Evolutionary conservation across 805 yeast genomes (phyloP).

Genomic region (Nakazawaea holstii): DNA sequence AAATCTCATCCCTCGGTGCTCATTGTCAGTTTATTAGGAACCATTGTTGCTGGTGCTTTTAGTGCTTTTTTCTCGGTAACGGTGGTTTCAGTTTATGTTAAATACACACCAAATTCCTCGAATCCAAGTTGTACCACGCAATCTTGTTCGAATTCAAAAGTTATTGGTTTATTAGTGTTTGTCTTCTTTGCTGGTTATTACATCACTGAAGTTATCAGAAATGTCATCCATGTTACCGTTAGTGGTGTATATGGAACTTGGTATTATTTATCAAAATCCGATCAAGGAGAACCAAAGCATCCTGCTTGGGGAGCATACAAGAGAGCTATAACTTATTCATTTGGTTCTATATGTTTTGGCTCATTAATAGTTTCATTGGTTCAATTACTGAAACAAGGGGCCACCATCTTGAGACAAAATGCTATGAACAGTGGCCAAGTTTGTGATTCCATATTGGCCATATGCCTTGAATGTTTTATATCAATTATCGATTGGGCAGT

Average conservation of each 20-base stretch:
- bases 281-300: slow-evolving; percentile 41
- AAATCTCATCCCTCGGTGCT: slow-evolving; percentile 65
- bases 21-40: slow-evolving; percentile 54
- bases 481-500: slow-evolving; percentile 74
- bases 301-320: slow-evolving; percentile 77
- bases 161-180: slow-evolving; percentile 67
- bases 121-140: slow-evolving; percentile 46
- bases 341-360: slow-evolving; percentile 89
- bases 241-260: slow-evolving; percentile 87
- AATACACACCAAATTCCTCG: slow-evolving; percentile 53
- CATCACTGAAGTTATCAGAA: slow-evolving; percentile 77
- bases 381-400: slow-evolving; percentile 55
- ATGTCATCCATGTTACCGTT: slow-evolving; percentile 73
- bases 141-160: slow-evolving; percentile 47
- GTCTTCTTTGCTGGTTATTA: slow-evolving; percentile 80
- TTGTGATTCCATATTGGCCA: slow-evolving; percentile 45
- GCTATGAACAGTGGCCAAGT: slow-evolving; percentile 36
- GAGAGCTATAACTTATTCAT: slow-evolving; percentile 77
- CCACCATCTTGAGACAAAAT: slow-evolving; percentile 43
- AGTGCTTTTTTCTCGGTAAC: slow-evolving; percentile 61
- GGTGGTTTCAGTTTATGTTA: slow-evolving; percentile 72
- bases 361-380: slow-evolving; percentile 60
- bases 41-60: slow-evolving; percentile 55
- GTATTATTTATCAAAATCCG: slow-evolving; percentile 72
- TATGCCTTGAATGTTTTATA: slow-evolving; percentile 54